These are phyloP conservation scores for Aspergillus diversus DNA, from an alignment of 495 filamentous ascomycete species.

Conservation along the genomic window DNA sequence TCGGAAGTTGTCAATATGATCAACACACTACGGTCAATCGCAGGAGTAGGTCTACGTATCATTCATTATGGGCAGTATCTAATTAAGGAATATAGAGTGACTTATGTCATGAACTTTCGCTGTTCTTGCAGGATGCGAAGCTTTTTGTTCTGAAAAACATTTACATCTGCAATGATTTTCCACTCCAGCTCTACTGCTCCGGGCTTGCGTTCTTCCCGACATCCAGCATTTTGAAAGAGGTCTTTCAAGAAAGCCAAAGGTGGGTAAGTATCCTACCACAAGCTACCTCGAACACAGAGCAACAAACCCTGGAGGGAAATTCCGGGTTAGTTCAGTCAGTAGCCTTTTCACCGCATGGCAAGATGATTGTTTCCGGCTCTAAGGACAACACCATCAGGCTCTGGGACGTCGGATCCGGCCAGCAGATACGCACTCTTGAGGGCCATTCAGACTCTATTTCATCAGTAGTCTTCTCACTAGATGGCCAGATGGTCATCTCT, in stretches of 20 bases:
- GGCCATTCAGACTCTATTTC: too few species aligned
- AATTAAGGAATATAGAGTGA: slow-evolving; percentile 33
- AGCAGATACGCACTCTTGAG: too few species aligned
- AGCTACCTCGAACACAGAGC: too few species aligned
- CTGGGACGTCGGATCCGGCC: too few species aligned
- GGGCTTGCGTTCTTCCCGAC: slow-evolving; percentile 39
- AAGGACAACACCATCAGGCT: too few species aligned
- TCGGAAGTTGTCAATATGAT: slow-evolving; percentile 25
- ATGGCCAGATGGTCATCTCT: too few species aligned
- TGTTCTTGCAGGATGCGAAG: neutral
- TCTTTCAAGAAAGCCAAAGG: too few species aligned
- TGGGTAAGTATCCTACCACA: too few species aligned
- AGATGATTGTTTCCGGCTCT: too few species aligned
- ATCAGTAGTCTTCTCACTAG: too few species aligned
- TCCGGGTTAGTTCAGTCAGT: neutral
- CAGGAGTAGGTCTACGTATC: slow-evolving; percentile 1
- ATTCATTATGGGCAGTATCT: neutral
- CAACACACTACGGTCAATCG: slow-evolving; percentile 4
- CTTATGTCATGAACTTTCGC: slow-evolving; percentile 27
- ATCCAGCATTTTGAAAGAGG: too few species aligned
- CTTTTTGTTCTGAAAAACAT: slow-evolving; percentile 14
- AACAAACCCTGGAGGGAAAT: too few species aligned
- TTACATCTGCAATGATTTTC: slow-evolving; percentile 23
- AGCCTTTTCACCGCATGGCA: slow-evolving; percentile 24
- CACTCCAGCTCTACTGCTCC: slow-evolving; percentile 27